Evolutionary conservation across 1,284 basidiomycete genomes (phyloP), one percentile per base, ranked within the genome.

Genomic region (Trametes sp.): DNA sequence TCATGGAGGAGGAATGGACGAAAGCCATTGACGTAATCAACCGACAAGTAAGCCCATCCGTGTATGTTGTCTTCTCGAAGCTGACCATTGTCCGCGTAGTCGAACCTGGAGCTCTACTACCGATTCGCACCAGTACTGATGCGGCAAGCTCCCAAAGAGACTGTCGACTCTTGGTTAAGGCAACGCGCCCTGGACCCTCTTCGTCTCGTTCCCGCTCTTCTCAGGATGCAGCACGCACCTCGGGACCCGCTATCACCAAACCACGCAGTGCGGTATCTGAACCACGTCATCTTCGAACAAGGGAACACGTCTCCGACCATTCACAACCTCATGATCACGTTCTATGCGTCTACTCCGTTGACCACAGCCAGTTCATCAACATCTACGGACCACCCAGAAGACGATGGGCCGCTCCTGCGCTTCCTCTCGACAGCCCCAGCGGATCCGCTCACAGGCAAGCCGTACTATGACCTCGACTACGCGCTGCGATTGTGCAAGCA

Each of bases 401-500:
- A 94, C 69, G 96, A 98, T 69, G 89, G 83, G 1, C 87, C 90
- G 4, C 84, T 99, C 5, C 81, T 98, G 24, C 87, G 89, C 26
- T 98, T 98, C 80, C 85, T 99, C 41, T 87, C 87, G n/a, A 86
- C 86, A 0, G 90, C 93, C 1, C 95, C 94, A 1, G 85, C 87
- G 21, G 89, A 98, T 74, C 91, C 95, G 1, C 74, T 93, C 24
- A 94, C 94, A 0, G 88, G 88, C 3, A 89, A 89, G 72, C 96
- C 97, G 1, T 98, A 95, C 76, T 99, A 96, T 74, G 97, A 99
- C 71, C 86, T 99, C 41, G 96, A 99, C 79, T 99, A 98, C 74
- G 98, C 97, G 0, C 76, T 99, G 62, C 88, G 98, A 10, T 78
- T 98, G 49, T 99, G 96, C 80, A 95, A 94, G 72, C 86, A 88